Evolutionary conservation across 2,329 filamentous ascomycete genomes (phyloP), one percentile per base, ranked within the genome.

Genomic region (Penicillium glabrum): DNA sequence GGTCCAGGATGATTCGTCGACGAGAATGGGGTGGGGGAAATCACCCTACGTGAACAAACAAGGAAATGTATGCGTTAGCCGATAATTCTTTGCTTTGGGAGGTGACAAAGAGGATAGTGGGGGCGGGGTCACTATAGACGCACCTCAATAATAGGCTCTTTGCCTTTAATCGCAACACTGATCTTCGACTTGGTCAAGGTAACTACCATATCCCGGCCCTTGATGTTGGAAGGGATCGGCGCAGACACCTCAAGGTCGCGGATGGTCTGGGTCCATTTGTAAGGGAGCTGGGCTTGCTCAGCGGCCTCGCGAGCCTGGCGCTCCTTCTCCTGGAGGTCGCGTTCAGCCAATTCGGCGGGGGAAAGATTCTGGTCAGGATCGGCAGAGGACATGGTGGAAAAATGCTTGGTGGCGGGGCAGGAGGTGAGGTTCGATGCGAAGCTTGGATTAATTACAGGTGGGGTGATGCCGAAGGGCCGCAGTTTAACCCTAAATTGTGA

Each of bases 201-300:
- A 55, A 99, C 86, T 56, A 89, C 86, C 35, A 99, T 78, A 72
- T 99, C 95, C 66, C 84, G 85, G 39, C 87, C 91, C 77, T 96
- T 96, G 66, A 93, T 80, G 75, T 93, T 96, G 24, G 83, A 89
- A 0, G 93, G 89, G 1, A 99, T 86, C 27, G 84, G 80, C 57
- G 96, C 83, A 50, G 83, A 88, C 68, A 98, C 79, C 71, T 96
- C 91, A 59, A 97, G 79, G 71, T 98, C 95, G 66, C 83, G 83
- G 73, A 99, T 96, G 24, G 89, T 93, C 79, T 99, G 95, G 11
- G 85, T 89, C 95, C 95, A 99, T 79, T 96, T 95, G 86, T 99
- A 99, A 1, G 95, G 95, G 43, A 99, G 87, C 24, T 88, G 85
- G 43, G 87, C 89, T 80, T 99, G 95, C 79, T 99, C 95, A 67